Percentiles rank a stretch among this genome's conserved stretches.
Conservation (phyloP, 2,329 filamentous ascomycete species). For the Emericellopsis atlantica region DNA sequence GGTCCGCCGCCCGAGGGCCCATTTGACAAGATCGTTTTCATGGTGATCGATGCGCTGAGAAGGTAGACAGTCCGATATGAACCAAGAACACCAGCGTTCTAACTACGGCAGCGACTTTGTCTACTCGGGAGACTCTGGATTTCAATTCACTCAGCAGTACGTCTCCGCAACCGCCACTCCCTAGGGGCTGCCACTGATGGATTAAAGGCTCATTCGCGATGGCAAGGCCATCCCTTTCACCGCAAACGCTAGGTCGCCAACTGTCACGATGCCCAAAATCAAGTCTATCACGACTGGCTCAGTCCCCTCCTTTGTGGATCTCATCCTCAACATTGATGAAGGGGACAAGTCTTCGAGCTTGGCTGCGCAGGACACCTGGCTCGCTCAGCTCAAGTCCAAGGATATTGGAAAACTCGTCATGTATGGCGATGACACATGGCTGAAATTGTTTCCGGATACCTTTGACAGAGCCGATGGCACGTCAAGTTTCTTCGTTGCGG, state of each 20-base stretch:
- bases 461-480: conserved; percentile 87
- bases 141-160: conserved; percentile 78
- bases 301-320: conserved; percentile 94
- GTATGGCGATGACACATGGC: conserved; percentile 97
- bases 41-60: conserved; percentile 92
- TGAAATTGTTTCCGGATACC: conserved; percentile 85
- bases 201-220: conserved; percentile 61
- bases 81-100: neutral
- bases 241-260: conserved; percentile 89
- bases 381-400: conserved; percentile 77
- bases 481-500: conserved; percentile 94
- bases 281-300: conserved; percentile 97
- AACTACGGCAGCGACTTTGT: conserved; percentile 67
- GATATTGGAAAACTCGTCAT: conserved; percentile 67
- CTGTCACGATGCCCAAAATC: conserved; percentile 94
- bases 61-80: conserved; percentile 40
- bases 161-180: no score
- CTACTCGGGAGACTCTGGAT: conserved; percentile 67
- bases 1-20: conserved; percentile 48
- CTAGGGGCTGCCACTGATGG: no score
- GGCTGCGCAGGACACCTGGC: conserved; percentile 85
- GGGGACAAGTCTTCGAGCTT: conserved; percentile 83
- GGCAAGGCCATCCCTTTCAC: conserved; percentile 87
- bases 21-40: conserved; percentile 87
- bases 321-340: conserved; percentile 93